Base-by-base conservation (phyloP, 768 basidiomycete genomes). In the Boletus pseudopeckii region DNA sequence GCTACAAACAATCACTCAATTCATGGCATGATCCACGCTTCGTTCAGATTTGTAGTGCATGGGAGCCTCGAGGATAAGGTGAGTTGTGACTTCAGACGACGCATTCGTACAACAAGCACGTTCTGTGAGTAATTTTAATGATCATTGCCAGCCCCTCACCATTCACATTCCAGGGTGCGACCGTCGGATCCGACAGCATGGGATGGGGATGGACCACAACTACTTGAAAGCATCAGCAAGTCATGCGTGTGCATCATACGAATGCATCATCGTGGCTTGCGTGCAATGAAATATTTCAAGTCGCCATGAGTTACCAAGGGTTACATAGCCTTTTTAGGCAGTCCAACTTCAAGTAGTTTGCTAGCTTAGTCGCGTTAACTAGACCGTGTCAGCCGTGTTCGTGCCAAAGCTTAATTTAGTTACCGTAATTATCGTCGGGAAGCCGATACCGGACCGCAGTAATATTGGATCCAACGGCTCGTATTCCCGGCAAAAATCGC, bases 21-120 rank as follows among this genome's bases (percentile, higher is more conserved):
- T 26, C 1, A 14, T 49, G 30, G 15, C 10, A 40, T 32, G 44
- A 24, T 33, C 17, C 41, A 43, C 38, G 18, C 33, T 32, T 49
- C 37, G 30, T 44, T 48, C 42, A 26, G n/a, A 30, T 30, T 33
- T 17, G 26, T 17, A 34, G 40, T 34, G 43, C 43, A 45, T 20
- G 22, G 4, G 15, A 37, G 24, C 64, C 64, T 56, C 48, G 43
- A 58, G 62, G 64, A 45, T 13, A 58, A 26, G 42, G 64, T 26
- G 59, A 53, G 62, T 51, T 42, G 28, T 49, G 51, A 46, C 47
- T 55, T 36, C 22, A 14, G 8, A 40, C 32, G 28, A 22, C 20
- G 6, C 52, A 33, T 28, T 38, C 11, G 15, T 37, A 34, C 38
- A 32, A 34, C 38, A 32, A 33, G 28, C 47, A 55, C 37, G 30